Percentiles rank a stretch among this genome's conserved stretches.
phyloP scores from a whole-genome alignment of 768 basidiomycete genomes.

The Boletus sensibilis region DNA sequence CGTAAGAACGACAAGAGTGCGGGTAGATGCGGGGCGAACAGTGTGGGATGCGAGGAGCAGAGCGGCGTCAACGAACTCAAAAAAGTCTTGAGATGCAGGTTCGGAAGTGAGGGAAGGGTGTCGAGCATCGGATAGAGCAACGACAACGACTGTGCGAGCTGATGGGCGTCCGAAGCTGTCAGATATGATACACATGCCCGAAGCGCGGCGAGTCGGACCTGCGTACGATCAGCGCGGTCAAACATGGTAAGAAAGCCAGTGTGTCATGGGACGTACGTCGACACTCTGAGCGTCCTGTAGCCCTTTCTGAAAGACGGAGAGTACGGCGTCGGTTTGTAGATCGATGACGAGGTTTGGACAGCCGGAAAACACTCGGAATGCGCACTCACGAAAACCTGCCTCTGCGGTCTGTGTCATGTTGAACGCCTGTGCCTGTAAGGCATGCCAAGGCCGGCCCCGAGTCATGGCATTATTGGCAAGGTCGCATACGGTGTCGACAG shows the following conservation, averaged over 20 bases:
- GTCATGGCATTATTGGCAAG: constrained; percentile 72
- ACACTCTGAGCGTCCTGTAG: constrained; percentile 64
- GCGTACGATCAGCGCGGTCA: background rate
- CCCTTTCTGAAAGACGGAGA: constrained; percentile 65
- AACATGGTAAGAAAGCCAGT: background rate
- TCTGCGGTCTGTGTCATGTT: constrained; percentile 48
- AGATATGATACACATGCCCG: constrained; percentile 70
- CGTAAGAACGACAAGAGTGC: constrained; percentile 71
- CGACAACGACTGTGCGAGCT: constrained; percentile 58
- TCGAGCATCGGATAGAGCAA: constrained; percentile 74
- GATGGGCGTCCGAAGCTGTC: constrained; percentile 55
- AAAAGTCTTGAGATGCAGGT: constrained; percentile 58
- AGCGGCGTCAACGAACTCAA: constrained; percentile 70
- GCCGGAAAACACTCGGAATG: constrained; percentile 70
- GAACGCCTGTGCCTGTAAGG: constrained; percentile 70
- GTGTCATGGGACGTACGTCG: constrained; percentile 45
- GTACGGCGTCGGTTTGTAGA: constrained; percentile 66
- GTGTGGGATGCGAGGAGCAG: constrained; percentile 58
- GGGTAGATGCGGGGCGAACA: constrained; percentile 74
- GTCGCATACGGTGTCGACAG: constrained; percentile 74
- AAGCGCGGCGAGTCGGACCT: constrained; percentile 76
- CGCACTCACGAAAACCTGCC: constrained; percentile 51
- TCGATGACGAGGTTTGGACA: constrained; percentile 77
- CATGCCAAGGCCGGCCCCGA: constrained; percentile 80
- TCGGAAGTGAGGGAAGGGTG: constrained; percentile 61